Evolutionary conservation across 2,329 filamentous ascomycete species (phyloP).

Genomic region (Neonectria sp.): DNA sequence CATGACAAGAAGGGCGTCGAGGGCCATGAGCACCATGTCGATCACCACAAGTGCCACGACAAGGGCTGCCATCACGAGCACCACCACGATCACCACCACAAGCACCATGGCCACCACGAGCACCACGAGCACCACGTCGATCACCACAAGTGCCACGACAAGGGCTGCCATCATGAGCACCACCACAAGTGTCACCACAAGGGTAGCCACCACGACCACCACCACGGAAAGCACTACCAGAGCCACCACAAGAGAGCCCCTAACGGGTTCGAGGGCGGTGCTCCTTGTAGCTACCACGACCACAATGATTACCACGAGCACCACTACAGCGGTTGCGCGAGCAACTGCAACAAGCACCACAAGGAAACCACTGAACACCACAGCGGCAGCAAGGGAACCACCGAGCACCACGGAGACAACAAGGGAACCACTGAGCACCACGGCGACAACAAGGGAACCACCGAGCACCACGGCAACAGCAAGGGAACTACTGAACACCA

Average conservation of each 20-base stretch:
- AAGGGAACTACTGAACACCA: too few species aligned
- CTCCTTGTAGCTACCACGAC: too few species aligned
- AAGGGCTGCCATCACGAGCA: neutral
- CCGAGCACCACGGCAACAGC: too few species aligned
- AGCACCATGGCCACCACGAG: neutral
- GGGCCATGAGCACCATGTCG: neutral
- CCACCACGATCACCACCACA: neutral
- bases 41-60: neutral
- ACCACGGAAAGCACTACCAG: slow-evolving; percentile 2
- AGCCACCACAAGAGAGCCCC: neutral
- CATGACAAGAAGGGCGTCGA: neutral
- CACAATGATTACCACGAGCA: too few species aligned
- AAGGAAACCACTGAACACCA: too few species aligned
- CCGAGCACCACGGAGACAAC: too few species aligned
- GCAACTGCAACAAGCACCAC: too few species aligned
- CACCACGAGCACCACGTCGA: neutral
- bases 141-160: neutral
- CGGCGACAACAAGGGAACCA: too few species aligned
- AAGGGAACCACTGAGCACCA: too few species aligned
- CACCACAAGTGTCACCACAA: slow-evolving; percentile 7
- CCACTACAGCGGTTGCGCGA: too few species aligned
- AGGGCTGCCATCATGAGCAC: neutral
- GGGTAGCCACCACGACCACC: slow-evolving; percentile 14
- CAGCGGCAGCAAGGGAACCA: too few species aligned
- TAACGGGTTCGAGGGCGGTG: neutral